These are phyloP conservation scores for Tetradesmus obliquus DNA, from an alignment of 139 green algal species.

Conservation along the genomic window DNA sequence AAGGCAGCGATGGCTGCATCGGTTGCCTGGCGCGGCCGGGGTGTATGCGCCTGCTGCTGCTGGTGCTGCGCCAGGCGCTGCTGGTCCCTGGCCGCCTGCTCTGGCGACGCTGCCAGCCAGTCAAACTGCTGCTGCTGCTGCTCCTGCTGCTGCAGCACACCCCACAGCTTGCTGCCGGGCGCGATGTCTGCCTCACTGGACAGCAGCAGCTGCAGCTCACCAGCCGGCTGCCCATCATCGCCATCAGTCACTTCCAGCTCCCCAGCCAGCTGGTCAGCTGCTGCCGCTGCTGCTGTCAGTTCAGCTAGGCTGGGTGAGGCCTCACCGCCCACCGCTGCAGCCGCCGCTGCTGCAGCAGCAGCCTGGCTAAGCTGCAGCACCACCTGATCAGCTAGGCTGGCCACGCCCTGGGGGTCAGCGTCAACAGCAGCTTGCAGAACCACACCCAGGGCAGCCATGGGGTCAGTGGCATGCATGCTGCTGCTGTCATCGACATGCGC, in stretches of 20 bases:
- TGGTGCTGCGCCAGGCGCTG: conserved; percentile 15
- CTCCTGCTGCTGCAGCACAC: neutral
- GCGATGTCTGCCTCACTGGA: neutral
- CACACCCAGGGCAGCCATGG: neutral
- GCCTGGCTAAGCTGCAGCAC: neutral
- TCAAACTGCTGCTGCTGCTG: neutral
- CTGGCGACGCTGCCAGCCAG: neutral
- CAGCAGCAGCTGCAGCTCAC: neutral
- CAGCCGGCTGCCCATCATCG: neutral
- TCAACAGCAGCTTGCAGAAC: neutral
- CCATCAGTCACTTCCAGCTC: neutral
- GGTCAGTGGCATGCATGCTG: neutral
- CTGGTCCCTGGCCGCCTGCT: neutral
- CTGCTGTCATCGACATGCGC: neutral
- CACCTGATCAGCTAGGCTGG: neutral
- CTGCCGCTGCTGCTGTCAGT: neutral
- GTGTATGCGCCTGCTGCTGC: neutral
- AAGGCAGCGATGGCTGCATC: neutral
- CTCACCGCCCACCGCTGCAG: neutral
- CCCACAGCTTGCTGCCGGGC: neutral
- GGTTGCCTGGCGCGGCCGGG: neutral
- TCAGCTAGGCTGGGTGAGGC: neutral
- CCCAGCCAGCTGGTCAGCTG: neutral
- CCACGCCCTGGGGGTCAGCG: neutral
- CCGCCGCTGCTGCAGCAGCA: neutral